These are phyloP conservation scores for Ogataea sp. DNA, from an alignment of 805 yeast genomes.

Conservation along the genomic window DNA sequence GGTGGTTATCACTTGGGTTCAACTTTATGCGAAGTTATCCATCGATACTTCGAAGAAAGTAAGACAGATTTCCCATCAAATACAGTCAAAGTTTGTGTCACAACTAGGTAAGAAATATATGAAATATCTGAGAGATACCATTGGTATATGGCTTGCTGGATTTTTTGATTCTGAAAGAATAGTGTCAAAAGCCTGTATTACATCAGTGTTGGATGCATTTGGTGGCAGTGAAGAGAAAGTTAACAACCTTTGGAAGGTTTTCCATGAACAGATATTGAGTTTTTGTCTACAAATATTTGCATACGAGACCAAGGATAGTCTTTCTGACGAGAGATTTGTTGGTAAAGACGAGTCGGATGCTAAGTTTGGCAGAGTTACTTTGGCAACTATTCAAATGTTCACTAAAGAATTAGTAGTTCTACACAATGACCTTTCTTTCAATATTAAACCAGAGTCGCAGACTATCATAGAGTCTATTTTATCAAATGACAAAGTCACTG, in stretches of 20 bases:
- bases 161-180: constrained; percentile 59
- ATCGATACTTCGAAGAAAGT: constrained; percentile 63
- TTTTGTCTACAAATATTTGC: constrained; percentile 44
- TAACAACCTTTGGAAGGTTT: constrained; percentile 51
- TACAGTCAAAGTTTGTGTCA: constrained; percentile 48
- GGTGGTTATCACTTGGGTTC: constrained; percentile 62
- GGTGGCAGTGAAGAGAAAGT: constrained; percentile 45
- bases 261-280: constrained; percentile 46
- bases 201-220: constrained; percentile 46
- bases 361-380: constrained; percentile 53
- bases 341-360: constrained; percentile 56
- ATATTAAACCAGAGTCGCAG: constrained; percentile 12
- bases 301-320: constrained; percentile 49
- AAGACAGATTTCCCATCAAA: constrained; percentile 52
- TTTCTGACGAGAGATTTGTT: constrained; percentile 70
- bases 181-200: constrained; percentile 43
- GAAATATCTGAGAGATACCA: constrained; percentile 60
- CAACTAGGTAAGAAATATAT: constrained; percentile 47
- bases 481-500: constrained; percentile 36
- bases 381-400: constrained; percentile 42
- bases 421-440: constrained; percentile 1
- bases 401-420: constrained; percentile 13
- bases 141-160: constrained; percentile 72
- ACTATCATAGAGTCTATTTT: constrained; percentile 27
- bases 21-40: constrained; percentile 72